These are phyloP conservation scores for Kentomonas sorsogonicus DNA, from an alignment of 208 protist species.

Conservation along the genomic window DNA sequence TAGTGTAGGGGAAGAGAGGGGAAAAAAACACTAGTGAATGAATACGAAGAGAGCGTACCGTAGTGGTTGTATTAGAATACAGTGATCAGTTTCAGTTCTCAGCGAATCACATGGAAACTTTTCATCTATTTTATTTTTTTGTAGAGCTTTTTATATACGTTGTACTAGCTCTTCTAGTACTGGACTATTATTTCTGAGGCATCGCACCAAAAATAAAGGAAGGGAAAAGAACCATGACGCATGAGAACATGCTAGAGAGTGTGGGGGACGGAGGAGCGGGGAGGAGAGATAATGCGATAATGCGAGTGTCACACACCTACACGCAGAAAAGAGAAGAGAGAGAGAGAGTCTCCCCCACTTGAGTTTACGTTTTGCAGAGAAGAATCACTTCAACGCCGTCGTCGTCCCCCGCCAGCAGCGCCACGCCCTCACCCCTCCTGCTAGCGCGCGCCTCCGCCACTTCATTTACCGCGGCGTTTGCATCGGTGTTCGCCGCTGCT, in stretches of 20 bases:
- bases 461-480: too few species aligned
- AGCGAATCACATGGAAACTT: neutral
- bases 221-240: neutral
- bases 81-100: neutral
- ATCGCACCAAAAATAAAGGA: constrained; percentile 1
- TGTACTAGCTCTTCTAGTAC: neutral
- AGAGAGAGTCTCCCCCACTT: neutral
- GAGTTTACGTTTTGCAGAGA: neutral
- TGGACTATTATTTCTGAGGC: neutral
- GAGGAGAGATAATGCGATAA: too few species aligned
- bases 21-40: too few species aligned
- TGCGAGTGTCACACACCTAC: too few species aligned
- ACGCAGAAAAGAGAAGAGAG: constrained; percentile 7
- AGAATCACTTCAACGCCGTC: neutral
- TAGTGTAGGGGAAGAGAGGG: too few species aligned
- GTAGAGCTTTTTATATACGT: neutral
- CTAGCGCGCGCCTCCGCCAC: neutral
- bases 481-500: too few species aligned
- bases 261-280: neutral
- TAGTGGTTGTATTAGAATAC: too few species aligned
- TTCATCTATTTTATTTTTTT: constrained; percentile 16
- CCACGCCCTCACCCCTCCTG: neutral
- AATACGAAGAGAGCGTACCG: too few species aligned
- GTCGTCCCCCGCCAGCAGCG: neutral
- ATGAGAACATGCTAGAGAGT: constrained; percentile 1